phyloP scores from a whole-genome alignment of 257 asterid species.

The Solanum lignicaule region DNA sequence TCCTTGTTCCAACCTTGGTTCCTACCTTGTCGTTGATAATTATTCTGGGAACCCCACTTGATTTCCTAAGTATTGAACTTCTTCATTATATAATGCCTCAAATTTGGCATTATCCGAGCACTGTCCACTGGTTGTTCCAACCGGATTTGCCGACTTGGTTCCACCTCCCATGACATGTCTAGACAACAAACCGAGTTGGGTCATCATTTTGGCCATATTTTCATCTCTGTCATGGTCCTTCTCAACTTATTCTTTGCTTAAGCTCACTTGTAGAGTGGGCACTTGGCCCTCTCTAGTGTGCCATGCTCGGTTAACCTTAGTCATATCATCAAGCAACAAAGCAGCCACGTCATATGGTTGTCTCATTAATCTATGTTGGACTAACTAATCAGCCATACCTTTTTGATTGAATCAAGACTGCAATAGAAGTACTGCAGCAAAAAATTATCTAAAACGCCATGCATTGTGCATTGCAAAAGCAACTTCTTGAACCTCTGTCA shows the following conservation, averaged over 20 bases:
- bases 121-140: no score
- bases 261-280: neutral
- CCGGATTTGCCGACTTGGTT: no score
- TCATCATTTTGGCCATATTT: no score
- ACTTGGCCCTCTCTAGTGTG: neutral
- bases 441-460: neutral
- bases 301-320: neutral
- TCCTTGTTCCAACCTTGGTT: no score
- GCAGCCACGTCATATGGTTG: neutral
- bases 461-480: neutral
- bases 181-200: no score
- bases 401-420: neutral
- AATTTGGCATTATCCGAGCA: no score
- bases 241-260: neutral
- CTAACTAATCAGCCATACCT: neutral
- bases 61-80: no score
- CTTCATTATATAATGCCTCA: no score
- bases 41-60: no score
- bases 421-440: neutral
- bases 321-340: neutral
- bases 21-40: no score
- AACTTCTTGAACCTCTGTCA: neutral
- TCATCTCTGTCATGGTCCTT: neutral
- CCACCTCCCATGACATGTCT: no score
- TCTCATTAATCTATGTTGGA: neutral